These are phyloP conservation scores for Phytophthora litchii DNA, from an alignment of 352 stramenopile genomes.

Conservation along the genomic window DNA sequence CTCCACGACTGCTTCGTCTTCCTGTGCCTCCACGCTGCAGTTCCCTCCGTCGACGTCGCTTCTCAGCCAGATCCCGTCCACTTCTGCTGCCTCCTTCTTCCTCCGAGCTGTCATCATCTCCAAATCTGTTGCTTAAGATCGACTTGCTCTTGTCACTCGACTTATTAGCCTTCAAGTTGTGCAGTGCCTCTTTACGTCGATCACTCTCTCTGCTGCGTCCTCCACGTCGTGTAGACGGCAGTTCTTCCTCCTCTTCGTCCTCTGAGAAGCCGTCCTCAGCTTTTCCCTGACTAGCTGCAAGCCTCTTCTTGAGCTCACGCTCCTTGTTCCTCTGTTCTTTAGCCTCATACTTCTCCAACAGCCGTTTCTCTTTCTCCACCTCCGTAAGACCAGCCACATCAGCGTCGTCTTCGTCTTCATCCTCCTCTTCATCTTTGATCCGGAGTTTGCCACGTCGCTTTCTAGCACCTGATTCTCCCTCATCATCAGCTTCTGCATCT, in stretches of 20 bases:
- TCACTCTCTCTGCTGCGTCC: constrained; percentile 70
- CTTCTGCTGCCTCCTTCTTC: constrained; percentile 46
- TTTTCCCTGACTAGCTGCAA: constrained; percentile 64
- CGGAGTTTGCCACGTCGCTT: constrained; percentile 42
- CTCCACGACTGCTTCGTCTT: constrained; percentile 22
- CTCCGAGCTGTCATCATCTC: constrained; percentile 57
- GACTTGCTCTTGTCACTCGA: constrained; percentile 73
- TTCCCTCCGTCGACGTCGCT: constrained; percentile 74
- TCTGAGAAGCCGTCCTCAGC: constrained; percentile 39
- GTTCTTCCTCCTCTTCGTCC: constrained; percentile 52
- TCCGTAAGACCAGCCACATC: constrained; percentile 79
- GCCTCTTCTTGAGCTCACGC: constrained; percentile 79
- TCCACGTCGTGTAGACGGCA: constrained; percentile 53
- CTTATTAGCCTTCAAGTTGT: constrained; percentile 82
- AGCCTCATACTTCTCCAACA: constrained; percentile 88
- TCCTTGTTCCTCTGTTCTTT: constrained; percentile 86
- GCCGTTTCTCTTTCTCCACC: constrained; percentile 87
- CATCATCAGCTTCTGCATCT: constrained; percentile 63
- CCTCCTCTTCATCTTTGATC: constrained; percentile 46
- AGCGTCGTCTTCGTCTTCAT: constrained; percentile 60
- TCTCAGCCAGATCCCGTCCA: constrained; percentile 73
- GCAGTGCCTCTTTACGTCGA: constrained; percentile 78
- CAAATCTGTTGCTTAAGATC: constrained; percentile 82
- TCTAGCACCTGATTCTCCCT: constrained; percentile 37
- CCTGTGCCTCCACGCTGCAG: constrained; percentile 57